phyloP scores from a whole-genome alignment of 2,329 filamentous ascomycete species.

The Fonsecaea nubica region DNA sequence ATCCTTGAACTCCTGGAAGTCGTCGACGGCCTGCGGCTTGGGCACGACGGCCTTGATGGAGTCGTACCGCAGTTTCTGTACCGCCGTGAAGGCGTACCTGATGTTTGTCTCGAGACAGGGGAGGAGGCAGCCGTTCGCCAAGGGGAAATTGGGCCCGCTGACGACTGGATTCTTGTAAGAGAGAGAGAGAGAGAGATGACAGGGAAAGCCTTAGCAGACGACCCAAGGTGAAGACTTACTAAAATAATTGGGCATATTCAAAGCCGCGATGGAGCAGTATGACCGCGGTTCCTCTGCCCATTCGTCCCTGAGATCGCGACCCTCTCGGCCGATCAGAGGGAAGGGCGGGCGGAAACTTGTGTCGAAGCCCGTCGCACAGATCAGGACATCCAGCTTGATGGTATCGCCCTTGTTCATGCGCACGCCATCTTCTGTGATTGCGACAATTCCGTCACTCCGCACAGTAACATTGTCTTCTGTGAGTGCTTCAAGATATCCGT shows the following conservation, averaged over 20 bases:
- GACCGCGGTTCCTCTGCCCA: slow-evolving; percentile 46
- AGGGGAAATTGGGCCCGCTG: slow-evolving; percentile 42
- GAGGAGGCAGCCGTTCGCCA: slow-evolving; percentile 42
- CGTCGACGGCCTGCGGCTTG: slow-evolving; percentile 29
- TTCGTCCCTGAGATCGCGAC: slow-evolving; percentile 39
- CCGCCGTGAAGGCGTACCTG: slow-evolving; percentile 46
- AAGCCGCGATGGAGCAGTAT: slow-evolving; percentile 56
- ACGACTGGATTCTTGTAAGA: slow-evolving; percentile 32
- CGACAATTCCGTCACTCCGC: slow-evolving; percentile 9
- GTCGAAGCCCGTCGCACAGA: slow-evolving; percentile 49
- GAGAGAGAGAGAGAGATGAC: background rate
- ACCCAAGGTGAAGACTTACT: slow-evolving; percentile 6
- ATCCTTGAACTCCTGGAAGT: slow-evolving; percentile 30
- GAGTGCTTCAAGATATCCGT: slow-evolving; percentile 46
- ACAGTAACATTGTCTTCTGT: slow-evolving; percentile 35
- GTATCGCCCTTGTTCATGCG: slow-evolving; percentile 41
- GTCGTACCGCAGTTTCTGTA: slow-evolving; percentile 48
- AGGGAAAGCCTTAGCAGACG: background rate
- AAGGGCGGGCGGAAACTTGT: slow-evolving; percentile 46
- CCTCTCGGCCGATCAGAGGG: slow-evolving; percentile 42
- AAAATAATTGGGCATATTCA: slow-evolving; percentile 52
- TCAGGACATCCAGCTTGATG: slow-evolving; percentile 43
- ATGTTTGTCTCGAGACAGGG: slow-evolving; percentile 45
- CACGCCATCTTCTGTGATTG: slow-evolving; percentile 19
- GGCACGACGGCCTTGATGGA: slow-evolving; percentile 44